Evolutionary conservation across 306 rosid genomes (phyloP), one percentile per base, ranked within the genome.

Genomic region (Oxytropis ochrocephala): DNA sequence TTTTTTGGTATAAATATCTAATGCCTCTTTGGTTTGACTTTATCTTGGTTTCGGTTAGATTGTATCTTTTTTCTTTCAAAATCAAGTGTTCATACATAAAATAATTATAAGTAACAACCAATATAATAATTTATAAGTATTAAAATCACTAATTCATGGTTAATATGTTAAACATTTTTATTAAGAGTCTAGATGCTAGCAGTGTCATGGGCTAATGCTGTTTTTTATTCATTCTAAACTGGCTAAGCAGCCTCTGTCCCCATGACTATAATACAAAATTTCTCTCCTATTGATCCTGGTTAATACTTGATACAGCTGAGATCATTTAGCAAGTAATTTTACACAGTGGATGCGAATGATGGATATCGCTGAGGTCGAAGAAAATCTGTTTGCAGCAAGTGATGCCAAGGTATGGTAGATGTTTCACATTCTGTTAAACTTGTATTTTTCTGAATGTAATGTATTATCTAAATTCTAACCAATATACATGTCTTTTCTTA

Each of bases 391-490:
- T 69, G 87, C 95, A 5, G 85, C 86, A 55, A 82, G 88, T 74
- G 99, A 91, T 74, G 97, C 97, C 63, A 95, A 94, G 97, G 96
- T 94, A 82, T n/a, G n/a, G n/a, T n/a, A n/a, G n/a, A n/a, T 38
- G 39, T 49, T 64, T 65, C 41, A 19, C n/a, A 6, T 70, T 70
- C 3, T 14, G 39, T 21, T 44, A 29, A 27, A 12, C 4, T 4
- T 47, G 38, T 62, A 38, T 46, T 67, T 63, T 56, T 51, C 8
- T 64, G 29, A 6, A 17, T 56, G 38, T n/a, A 30, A 6, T 43
- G n/a, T 69, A 57, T 17, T 27, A 11, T 67, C 29, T 74, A 53
- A 46, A 8, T 11, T 64, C 46, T 50, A 60, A 73, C 35, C 19
- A 17, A 27, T 43, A 24, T 27, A 29, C 42, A 54, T 72, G 56